Evolutionary conservation across 2,329 filamentous ascomycete genomes (phyloP), one percentile per base, ranked within the genome.

Genomic region (Colletotrichum orbiculare): DNA sequence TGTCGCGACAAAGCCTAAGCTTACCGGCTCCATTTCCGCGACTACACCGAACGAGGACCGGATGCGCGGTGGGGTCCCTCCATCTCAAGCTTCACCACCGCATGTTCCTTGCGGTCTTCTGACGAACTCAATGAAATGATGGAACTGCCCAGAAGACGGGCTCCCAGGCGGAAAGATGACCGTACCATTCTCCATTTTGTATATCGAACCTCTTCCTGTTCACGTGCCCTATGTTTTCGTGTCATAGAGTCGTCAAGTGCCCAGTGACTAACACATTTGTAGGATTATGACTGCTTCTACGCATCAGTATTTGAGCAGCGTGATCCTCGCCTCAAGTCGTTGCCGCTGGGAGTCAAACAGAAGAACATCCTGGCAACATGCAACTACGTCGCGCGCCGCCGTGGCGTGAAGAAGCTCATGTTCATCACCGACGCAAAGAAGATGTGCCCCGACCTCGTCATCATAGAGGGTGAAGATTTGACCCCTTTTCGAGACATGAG

Each of bases 261-360:
- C 25, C 25, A 5, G 25, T 25, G 25, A 25, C 25, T 25, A 25
- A 25, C 25, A 25, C 25, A 25, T 25, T 4, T 25, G 25, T 60
- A 91, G 88, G 89, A 92, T 77, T 92, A 94, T 75, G 92, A 95
- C 80, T 97, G 93, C 81, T 98, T 98, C 82, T 98, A 98, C 76
- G 94, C 94, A 25, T 93, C 93, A 54, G 94, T 96, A 8, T 90
- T 96, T 70, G 94, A 97, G 78, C 90, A 90, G 69, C 90, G 91
- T 74, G 89, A 91, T 69, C 93, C 94, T 0, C 81, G 84, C 2
- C 82, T 97, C 62, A 93, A 88, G 73, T 83, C 85, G 1, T 79
- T 91, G 15, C 93, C 94, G 7, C 81, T 98, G 39, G 94, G 93
- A 41, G 89, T 97, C 64, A 92, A 94, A 77, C 94, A 97, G 78